These are phyloP conservation scores for Pythium oligandrum DNA, from an alignment of 352 stramenopile species.

Conservation along the genomic window DNA sequence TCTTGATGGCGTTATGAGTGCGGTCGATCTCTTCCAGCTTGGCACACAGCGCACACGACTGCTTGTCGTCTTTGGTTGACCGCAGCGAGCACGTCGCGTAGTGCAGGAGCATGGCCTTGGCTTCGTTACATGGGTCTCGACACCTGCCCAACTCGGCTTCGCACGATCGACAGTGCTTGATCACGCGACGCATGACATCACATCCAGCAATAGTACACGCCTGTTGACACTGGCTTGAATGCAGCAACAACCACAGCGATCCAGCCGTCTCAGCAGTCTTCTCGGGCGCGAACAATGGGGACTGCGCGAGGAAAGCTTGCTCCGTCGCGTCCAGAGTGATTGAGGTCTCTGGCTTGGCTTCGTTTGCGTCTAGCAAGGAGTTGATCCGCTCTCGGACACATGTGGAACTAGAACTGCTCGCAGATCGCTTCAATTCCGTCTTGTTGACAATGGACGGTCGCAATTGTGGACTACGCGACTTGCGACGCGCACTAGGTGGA, in stretches of 20 bases:
- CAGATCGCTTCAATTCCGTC: background rate
- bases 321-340: slow-evolving; percentile 34
- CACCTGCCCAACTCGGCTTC: slow-evolving; percentile 56
- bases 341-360: slow-evolving; percentile 5
- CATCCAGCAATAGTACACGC: slow-evolving; percentile 54
- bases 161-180: slow-evolving; percentile 60
- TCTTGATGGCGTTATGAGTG: slow-evolving; percentile 46
- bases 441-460: background rate
- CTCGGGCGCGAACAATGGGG: slow-evolving; percentile 41
- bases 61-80: slow-evolving; percentile 20
- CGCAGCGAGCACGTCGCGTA: slow-evolving; percentile 38
- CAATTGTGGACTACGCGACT: background rate
- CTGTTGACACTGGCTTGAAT: slow-evolving; percentile 38
- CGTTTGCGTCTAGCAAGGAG: slow-evolving; percentile 7
- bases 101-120: slow-evolving; percentile 73
- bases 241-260: slow-evolving; percentile 67
- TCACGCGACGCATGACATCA: slow-evolving; percentile 62
- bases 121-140: slow-evolving; percentile 66
- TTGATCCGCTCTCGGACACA: slow-evolving; percentile 22
- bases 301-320: slow-evolving; percentile 43
- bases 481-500: background rate
- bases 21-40: slow-evolving; percentile 71
- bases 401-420: too few species aligned
- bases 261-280: slow-evolving; percentile 59
- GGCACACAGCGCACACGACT: slow-evolving; percentile 47